Conservation (phyloP, 2,329 filamentous ascomycete species). For the Pestalotiopsis sp. region DNA sequence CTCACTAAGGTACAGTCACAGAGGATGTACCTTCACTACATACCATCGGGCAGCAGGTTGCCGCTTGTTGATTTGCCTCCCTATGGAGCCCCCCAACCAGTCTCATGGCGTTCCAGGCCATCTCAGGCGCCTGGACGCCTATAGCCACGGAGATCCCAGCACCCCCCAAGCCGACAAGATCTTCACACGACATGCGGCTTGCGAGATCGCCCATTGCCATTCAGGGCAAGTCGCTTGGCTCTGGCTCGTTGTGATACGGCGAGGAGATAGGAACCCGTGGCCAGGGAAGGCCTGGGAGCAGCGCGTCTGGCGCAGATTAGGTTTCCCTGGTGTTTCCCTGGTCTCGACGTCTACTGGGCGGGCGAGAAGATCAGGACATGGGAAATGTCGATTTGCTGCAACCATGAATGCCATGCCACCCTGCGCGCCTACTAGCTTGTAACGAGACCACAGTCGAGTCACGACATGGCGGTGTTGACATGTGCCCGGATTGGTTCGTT, state of each 20-base stretch:
- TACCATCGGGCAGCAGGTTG: background rate
- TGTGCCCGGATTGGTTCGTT: slow-evolving; percentile 9
- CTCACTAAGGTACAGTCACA: background rate
- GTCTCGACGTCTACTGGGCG: background rate
- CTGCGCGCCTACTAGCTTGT: background rate
- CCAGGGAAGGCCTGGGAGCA: background rate
- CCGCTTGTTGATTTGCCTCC: slow-evolving; percentile 12
- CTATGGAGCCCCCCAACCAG: slow-evolving; percentile 10
- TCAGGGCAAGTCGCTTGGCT: slow-evolving; percentile 1
- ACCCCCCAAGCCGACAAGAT: slow-evolving; percentile 6
- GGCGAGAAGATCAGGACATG: slow-evolving; percentile 1
- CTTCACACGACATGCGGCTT: slow-evolving; percentile 7
- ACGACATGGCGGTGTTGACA: slow-evolving; percentile 7
- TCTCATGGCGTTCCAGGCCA: slow-evolving; percentile 11
- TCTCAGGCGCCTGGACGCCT: slow-evolving; percentile 11
- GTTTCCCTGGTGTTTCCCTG: background rate
- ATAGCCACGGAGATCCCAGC: slow-evolving; percentile 11
- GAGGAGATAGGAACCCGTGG: background rate
- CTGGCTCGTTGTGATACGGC: background rate
- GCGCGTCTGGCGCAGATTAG: slow-evolving; percentile 9
- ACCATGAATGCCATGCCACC: background rate
- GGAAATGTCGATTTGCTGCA: background rate
- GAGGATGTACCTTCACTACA: background rate
- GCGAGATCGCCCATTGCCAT: background rate
- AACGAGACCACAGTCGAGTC: background rate